A percentile compares a stretch with the other conserved stretches of the same genome.
Conservation (phyloP, 1,139 yeast species). For the Meyerozyma smithsonii region DNA sequence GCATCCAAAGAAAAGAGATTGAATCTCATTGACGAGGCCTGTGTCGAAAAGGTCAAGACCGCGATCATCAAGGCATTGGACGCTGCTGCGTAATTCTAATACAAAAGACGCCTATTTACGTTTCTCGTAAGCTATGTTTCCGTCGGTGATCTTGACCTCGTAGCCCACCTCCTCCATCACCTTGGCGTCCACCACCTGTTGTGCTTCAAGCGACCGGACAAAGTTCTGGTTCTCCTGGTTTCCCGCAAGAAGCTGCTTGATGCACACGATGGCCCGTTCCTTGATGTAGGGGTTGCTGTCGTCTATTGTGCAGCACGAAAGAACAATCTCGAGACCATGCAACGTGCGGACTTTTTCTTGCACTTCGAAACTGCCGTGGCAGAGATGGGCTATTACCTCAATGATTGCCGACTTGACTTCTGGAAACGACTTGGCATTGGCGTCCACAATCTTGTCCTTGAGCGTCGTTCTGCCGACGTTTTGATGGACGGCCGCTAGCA, state of each 20-base stretch:
- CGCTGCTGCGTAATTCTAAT: too few species aligned
- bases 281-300: conserved; percentile 84
- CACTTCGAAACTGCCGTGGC: conserved; percentile 44
- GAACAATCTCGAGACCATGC: conserved; percentile 66
- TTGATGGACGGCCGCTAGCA: conserved; percentile 47
- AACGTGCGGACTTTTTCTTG: conserved; percentile 66
- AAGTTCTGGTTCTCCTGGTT: conserved; percentile 69
- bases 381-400: conserved; percentile 55
- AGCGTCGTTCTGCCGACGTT: conserved; percentile 25
- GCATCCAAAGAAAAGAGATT: conserved; percentile 71
- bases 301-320: conserved; percentile 83
- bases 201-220: conserved; percentile 51
- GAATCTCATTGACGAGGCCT: conserved; percentile 67
- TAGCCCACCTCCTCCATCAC: conserved; percentile 38
- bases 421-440: conserved; percentile 41
- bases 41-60: conserved; percentile 65
- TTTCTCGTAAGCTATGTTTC: conserved; percentile 20
- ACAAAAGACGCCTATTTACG: background rate
- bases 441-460: conserved; percentile 9
- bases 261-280: conserved; percentile 77
- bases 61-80: conserved; percentile 66
- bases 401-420: conserved; percentile 56
- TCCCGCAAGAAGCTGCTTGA: conserved; percentile 59
- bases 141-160: conserved; percentile 33
- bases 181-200: conserved; percentile 26